A percentile compares a stretch with the other conserved stretches of the same genome.
These are phyloP conservation scores for Phytophthora fragariae DNA, from an alignment of 352 stramenopile genomes.

Conservation along the genomic window DNA sequence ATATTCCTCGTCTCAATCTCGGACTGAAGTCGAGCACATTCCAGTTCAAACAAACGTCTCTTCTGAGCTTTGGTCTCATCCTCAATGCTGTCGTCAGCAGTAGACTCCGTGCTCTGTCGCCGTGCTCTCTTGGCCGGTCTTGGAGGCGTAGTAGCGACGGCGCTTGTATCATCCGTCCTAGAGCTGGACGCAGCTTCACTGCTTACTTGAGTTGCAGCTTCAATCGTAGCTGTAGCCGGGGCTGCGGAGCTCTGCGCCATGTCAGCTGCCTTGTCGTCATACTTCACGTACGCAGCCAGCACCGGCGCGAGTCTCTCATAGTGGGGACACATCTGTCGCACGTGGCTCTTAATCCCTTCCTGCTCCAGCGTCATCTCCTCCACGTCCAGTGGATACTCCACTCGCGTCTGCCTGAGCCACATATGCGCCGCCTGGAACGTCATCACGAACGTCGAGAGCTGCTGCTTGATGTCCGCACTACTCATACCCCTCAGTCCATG, in stretches of 20 bases:
- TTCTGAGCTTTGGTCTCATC: conserved; percentile 47
- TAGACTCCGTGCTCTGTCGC: conserved; percentile 19
- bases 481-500: conserved; percentile 36
- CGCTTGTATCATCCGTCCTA: not conserved
- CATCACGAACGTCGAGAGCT: conserved; percentile 40
- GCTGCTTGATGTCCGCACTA: conserved; percentile 36
- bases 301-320: conserved; percentile 47
- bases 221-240: not conserved
- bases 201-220: conserved; percentile 1
- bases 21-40: conserved; percentile 56
- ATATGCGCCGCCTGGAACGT: conserved; percentile 48
- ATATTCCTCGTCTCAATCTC: conserved; percentile 61
- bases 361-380: conserved; percentile 32
- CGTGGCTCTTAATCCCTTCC: conserved; percentile 42
- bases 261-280: conserved; percentile 26
- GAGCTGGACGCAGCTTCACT: not conserved
- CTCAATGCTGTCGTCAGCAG: conserved; percentile 6
- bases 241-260: conserved; percentile 4
- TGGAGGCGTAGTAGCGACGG: not conserved
- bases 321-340: conserved; percentile 50
- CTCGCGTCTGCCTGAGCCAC: conserved; percentile 41
- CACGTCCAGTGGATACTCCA: conserved; percentile 28
- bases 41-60: conserved; percentile 55
- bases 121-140: conserved; percentile 1
- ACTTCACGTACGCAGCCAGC: conserved; percentile 39